Evolutionary conservation across 2,329 filamentous ascomycete genomes (phyloP), one percentile per base, ranked within the genome.

Genomic region (Colletotrichum sp.): DNA sequence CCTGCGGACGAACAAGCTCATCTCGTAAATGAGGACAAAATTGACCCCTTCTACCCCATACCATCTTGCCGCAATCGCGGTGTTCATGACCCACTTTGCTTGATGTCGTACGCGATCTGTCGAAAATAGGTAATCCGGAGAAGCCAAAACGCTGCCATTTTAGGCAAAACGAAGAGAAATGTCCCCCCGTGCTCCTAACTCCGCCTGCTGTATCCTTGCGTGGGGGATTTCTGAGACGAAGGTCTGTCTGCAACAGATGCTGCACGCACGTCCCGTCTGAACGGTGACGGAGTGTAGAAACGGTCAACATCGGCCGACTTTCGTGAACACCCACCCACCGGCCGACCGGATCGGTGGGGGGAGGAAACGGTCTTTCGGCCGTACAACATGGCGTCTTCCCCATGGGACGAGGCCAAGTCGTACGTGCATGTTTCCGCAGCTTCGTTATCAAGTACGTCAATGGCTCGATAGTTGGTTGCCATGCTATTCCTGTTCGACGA

Each of bases 131-230:
- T 36, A 44, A 32, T 30, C 30, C 39, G 63, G 57, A 64, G 44
- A 39, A 49, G 44, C n/a, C 12, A 39, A 28, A 18, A 68, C 63
- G 44, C 39, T 65, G 9, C 65, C 70, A 32, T 72, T 68, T 64
- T 36, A 52, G 57, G 70, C 44, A 73, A 68, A 67, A 68, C 64
- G 39, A 62, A 16, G 64, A 76, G n/a, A 73, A 60, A 30, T 34
- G 24, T 59, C 30, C 28, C 55, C 30, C 44, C n/a, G n/a, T 36
- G 30, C 49, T 59, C 32, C 16, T 13, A 55, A 62, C 57, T 55
- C 63, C 64, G 70, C 57, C 63, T 28, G 73, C 70, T 34, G 34
- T 73, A 76, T 59, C 73, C 73, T 75, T 65, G 73, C 73, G 34
- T 65, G 55, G 34, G 72, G 34, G 21, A 49, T 44, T 52, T 68